These are phyloP conservation scores for Stagonosporopsis vannaccii DNA, from an alignment of 2,329 filamentous ascomycete genomes.

Conservation along the genomic window DNA sequence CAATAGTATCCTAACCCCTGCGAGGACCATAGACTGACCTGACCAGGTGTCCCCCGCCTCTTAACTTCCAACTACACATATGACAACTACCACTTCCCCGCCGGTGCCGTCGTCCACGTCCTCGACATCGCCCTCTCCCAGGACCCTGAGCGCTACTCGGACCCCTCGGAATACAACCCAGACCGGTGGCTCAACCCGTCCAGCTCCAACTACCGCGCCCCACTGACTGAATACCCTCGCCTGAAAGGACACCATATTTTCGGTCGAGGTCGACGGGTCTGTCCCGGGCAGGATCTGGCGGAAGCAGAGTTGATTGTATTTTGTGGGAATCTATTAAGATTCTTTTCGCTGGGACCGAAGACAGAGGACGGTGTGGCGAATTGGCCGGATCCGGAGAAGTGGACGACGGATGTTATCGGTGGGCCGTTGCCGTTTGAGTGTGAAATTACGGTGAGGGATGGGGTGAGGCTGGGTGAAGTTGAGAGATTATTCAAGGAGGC, in stretches of 20 bases:
- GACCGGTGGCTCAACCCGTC: constrained; percentile 63
- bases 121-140: constrained; percentile 19
- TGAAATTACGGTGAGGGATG: not conserved
- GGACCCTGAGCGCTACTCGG: constrained; percentile 56
- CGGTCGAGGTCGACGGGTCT: constrained; percentile 65
- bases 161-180: constrained; percentile 64
- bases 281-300: constrained; percentile 58
- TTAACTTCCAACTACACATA: constrained; percentile 55
- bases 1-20: no score
- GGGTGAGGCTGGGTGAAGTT: not conserved
- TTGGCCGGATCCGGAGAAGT: constrained; percentile 9
- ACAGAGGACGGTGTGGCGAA: not conserved
- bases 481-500: not conserved
- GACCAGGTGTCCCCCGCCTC: constrained; percentile 52
- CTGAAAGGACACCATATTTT: constrained; percentile 67
- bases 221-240: constrained; percentile 64
- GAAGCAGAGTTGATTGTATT: constrained; percentile 16
- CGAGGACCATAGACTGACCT: no score
- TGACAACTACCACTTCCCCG: constrained; percentile 53
- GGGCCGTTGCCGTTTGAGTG: constrained; percentile 13
- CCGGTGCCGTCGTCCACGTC: constrained; percentile 39
- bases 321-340: constrained; percentile 9
- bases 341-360: not conserved
- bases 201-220: constrained; percentile 68
- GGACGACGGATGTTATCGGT: constrained; percentile 14